A percentile compares a stretch with the other conserved stretches of the same genome.
Evolutionary conservation across 2,329 filamentous ascomycete genomes (phyloP).

Genomic region (Penicillium sp.): DNA sequence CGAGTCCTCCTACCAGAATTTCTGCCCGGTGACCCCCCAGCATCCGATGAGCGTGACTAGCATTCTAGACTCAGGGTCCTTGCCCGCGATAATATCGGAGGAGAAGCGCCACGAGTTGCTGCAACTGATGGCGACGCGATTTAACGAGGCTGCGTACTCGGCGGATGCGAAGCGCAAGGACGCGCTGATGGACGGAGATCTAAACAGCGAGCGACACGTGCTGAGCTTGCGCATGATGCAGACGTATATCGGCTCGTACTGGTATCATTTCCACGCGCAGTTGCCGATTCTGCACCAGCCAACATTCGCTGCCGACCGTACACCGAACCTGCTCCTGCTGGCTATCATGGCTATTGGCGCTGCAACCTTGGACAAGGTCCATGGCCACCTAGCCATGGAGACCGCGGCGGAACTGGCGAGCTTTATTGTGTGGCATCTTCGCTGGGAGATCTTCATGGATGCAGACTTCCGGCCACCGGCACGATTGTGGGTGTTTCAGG

Average conservation of each 20-base stretch:
- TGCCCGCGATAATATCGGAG: constrained; percentile 78
- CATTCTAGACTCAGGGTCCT: constrained; percentile 73
- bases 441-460: constrained; percentile 95
- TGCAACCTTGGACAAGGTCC: constrained; percentile 78
- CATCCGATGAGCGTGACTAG: constrained; percentile 90
- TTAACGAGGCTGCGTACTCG: constrained; percentile 75
- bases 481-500: constrained; percentile 94
- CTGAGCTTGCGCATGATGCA: constrained; percentile 94
- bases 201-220: constrained; percentile 59
- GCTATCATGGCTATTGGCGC: constrained; percentile 92
- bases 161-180: constrained; percentile 73
- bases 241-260: constrained; percentile 87
- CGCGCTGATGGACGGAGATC: constrained; percentile 73
- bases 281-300: constrained; percentile 92
- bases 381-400: constrained; percentile 69
- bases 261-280: constrained; percentile 91
- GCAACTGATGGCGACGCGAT: constrained; percentile 74
- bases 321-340: constrained; percentile 77
- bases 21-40: constrained; percentile 54
- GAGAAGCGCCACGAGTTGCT: constrained; percentile 81
- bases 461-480: constrained; percentile 84
- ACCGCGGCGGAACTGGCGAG: constrained; percentile 80
- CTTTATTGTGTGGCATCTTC: constrained; percentile 87
- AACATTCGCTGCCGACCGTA: constrained; percentile 84
- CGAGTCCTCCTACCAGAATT: constrained; percentile 49